Conservation (phyloP, 805 yeast species). For the Priceomyces haplophilus region DNA sequence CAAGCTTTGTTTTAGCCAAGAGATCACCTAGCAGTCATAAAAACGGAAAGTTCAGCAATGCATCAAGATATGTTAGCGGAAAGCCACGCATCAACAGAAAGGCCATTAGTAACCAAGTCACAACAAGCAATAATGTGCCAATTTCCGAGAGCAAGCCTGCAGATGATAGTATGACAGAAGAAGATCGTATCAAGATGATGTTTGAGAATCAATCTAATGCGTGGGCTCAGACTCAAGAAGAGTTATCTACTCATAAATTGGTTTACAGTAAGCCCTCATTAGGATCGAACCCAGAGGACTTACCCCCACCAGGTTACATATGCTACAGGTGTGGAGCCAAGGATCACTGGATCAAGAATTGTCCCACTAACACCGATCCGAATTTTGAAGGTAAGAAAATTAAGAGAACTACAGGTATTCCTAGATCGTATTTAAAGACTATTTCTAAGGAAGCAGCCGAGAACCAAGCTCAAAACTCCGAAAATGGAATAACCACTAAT, state of each 20-base stretch:
- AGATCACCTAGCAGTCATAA: constrained; percentile 63
- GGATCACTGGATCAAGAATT: constrained; percentile 90
- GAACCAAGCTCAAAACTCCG: constrained; percentile 23
- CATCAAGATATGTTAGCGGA: constrained; percentile 69
- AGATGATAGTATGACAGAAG: constrained; percentile 61
- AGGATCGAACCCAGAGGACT: constrained; percentile 50
- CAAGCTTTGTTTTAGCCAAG: constrained; percentile 76
- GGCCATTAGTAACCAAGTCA: constrained; percentile 36
- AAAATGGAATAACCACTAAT: constrained; percentile 31
- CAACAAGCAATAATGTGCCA: constrained; percentile 14
- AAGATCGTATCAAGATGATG: constrained; percentile 85
- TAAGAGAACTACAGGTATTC: constrained; percentile 95
- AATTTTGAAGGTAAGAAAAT: constrained; percentile 90
- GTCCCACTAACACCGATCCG: constrained; percentile 93
- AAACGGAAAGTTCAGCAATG: constrained; percentile 50
- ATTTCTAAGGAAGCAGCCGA: constrained; percentile 71
- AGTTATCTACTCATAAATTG: constrained; percentile 81
- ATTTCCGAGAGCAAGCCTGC: constrained; percentile 19
- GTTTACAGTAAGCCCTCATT: constrained; percentile 53
- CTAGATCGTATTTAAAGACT: constrained; percentile 84
- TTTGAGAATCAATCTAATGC: constrained; percentile 90
- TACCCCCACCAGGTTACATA: constrained; percentile 93
- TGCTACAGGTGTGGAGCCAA: constrained; percentile 96
- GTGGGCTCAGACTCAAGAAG: constrained; percentile 93
- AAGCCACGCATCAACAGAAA: constrained; percentile 51